Conservation (phyloP, 257 asterid genomes). For the Solanum pennellii region DNA sequence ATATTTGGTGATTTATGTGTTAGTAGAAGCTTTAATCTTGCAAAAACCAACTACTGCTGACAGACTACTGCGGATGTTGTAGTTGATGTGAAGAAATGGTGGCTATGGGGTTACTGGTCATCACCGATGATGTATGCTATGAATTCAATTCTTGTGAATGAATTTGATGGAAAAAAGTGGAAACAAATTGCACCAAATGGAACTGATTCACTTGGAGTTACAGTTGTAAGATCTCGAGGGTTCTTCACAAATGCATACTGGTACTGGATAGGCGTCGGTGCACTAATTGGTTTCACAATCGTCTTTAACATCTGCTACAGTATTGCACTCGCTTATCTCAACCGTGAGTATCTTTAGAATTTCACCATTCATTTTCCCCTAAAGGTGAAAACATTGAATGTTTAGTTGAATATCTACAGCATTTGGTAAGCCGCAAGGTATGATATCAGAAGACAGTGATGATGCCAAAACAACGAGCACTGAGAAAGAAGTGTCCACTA, state of each 20-base stretch:
- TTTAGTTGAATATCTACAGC: neutral
- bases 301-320: constrained; percentile 26
- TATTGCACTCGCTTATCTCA: constrained; percentile 23
- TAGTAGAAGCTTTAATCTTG: neutral
- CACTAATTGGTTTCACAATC: constrained; percentile 19
- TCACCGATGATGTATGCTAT: neutral
- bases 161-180: neutral
- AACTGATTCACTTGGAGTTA: constrained; percentile 23
- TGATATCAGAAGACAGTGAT: neutral
- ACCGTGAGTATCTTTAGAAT: constrained; percentile 25
- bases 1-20: neutral
- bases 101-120: neutral
- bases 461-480: neutral
- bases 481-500: neutral
- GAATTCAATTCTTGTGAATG: neutral
- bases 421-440: neutral
- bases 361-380: neutral
- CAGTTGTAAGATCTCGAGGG: constrained; percentile 26
- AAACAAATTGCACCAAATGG: constrained; percentile 11
- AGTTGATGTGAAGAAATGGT: neutral
- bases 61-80: neutral
- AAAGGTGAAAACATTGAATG: neutral
- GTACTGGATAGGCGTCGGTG: constrained; percentile 62
- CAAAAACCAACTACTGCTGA: neutral
- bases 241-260: constrained; percentile 41